Evolutionary conservation across 1,284 basidiomycete genomes (phyloP).

Genomic region (Cutaneotrichosporon mucoides): DNA sequence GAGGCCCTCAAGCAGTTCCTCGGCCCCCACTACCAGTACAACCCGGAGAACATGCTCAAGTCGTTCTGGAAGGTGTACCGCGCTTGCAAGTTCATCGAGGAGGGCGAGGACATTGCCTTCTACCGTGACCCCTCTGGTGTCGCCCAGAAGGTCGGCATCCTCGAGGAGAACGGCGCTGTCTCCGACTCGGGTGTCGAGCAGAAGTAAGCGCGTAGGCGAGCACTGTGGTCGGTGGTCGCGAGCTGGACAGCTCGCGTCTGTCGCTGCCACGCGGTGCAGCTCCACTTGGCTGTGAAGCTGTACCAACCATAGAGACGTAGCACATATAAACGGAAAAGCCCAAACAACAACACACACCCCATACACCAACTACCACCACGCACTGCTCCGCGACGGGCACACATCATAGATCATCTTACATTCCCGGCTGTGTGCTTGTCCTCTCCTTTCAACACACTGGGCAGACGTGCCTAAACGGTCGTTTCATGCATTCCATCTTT

Average conservation of each 20-base stretch:
- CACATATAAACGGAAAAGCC: conserved; percentile 2
- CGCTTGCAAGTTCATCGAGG: conserved; percentile 71
- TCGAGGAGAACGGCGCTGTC: conserved; percentile 56
- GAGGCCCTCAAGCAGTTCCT: conserved; percentile 80
- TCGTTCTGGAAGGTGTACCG: conserved; percentile 53
- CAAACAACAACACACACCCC: not conserved
- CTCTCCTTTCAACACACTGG: conserved; percentile 3
- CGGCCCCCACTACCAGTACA: conserved; percentile 55
- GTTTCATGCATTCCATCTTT: conserved; percentile 6
- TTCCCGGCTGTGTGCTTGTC: conserved; percentile 2
- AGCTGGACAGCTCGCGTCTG: not conserved
- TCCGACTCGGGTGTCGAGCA: conserved; percentile 81
- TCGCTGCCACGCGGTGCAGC: not conserved
- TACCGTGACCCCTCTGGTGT: conserved; percentile 83
- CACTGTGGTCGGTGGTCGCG: not conserved
- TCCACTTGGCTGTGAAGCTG: too few relatives aligned
- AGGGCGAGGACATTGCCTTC: conserved; percentile 84
- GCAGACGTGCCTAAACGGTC: conserved; percentile 6
- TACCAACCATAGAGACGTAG: not conserved
- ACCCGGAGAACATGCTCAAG: conserved; percentile 54
- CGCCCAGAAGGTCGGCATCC: conserved; percentile 63
- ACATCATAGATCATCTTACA: not conserved
- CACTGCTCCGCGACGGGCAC: not conserved
- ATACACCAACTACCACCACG: not conserved
- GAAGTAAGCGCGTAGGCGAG: conserved; percentile 23